A percentile compares a stretch with the other conserved stretches of the same genome.
phyloP scores from a whole-genome alignment of 352 stramenopile species.

The Phytophthora fragariae region DNA sequence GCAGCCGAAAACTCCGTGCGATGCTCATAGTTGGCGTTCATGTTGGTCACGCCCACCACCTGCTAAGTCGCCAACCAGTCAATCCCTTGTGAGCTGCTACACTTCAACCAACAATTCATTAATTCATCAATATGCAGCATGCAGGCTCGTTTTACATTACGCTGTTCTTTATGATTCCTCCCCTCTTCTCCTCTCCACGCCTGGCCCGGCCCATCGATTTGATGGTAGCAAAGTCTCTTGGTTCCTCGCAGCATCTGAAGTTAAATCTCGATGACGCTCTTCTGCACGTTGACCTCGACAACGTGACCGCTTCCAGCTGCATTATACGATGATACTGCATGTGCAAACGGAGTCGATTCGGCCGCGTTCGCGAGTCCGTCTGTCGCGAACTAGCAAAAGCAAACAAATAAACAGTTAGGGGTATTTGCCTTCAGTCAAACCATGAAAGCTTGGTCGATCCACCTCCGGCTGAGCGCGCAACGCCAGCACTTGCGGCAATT shows the following conservation, averaged over 20 bases:
- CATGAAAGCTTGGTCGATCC: conserved; percentile 1
- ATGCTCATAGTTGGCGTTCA: conserved; percentile 78
- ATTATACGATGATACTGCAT: conserved; percentile 56
- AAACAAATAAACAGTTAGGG: background rate
- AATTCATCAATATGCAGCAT: background rate
- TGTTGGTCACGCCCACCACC: conserved; percentile 84
- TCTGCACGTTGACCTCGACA: conserved; percentile 30
- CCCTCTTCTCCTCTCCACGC: background rate
- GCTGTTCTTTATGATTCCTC: background rate
- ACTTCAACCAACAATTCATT: background rate
- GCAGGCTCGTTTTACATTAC: background rate
- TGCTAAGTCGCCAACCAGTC: conserved; percentile 23
- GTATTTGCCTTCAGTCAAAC: background rate
- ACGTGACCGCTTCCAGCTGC: conserved; percentile 17
- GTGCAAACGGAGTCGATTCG: conserved; percentile 73
- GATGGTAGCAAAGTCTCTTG: background rate
- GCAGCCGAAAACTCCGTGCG: conserved; percentile 66
- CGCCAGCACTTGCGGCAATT: conserved; percentile 73
- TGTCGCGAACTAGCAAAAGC: conserved; percentile 57
- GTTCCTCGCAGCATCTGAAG: background rate
- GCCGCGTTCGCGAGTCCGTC: conserved; percentile 38
- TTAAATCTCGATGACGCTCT: conserved; percentile 23
- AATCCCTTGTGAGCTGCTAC: background rate
- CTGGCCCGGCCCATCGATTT: background rate
- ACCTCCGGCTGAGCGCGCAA: conserved; percentile 75